phyloP scores from a whole-genome alignment of 2,329 filamentous ascomycete species.

The Corniculantispora saksenae region DNA sequence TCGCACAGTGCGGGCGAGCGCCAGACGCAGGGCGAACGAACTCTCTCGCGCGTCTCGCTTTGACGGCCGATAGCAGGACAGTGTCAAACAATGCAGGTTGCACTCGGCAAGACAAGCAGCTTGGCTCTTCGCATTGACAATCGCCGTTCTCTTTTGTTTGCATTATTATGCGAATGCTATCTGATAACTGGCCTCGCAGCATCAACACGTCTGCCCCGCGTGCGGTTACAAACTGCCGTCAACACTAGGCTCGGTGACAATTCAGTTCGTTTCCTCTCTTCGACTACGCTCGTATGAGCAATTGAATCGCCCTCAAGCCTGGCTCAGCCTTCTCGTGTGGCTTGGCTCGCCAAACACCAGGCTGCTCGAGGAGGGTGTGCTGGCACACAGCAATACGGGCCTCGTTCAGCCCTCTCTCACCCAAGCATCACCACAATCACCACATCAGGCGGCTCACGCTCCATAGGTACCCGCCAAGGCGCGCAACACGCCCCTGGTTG shows the following conservation, averaged over 20 bases:
- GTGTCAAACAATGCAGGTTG: constrained; percentile 4
- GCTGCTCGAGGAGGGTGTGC: not conserved
- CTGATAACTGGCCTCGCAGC: not conserved
- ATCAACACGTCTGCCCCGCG: too few relatives aligned
- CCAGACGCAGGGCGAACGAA: not conserved
- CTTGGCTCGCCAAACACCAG: not conserved
- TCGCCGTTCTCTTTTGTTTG: not conserved
- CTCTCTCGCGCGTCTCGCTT: not conserved
- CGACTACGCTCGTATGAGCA: not conserved
- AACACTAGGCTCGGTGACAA: not conserved
- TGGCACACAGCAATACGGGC: not conserved
- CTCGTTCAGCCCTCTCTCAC: not conserved
- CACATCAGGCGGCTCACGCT: not conserved
- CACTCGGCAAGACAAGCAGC: not conserved
- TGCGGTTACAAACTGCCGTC: not conserved
- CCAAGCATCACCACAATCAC: not conserved
- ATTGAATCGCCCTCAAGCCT: not conserved
- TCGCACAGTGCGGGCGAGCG: not conserved
- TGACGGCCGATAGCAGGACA: not conserved
- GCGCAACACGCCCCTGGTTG: not conserved
- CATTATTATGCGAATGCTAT: not conserved
- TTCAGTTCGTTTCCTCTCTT: not conserved
- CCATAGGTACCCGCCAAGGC: not conserved
- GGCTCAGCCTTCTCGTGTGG: not conserved
- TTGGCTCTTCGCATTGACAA: not conserved